These are phyloP conservation scores for Triticum timopheevii DNA, from an alignment of 176 grass and related monocot genomes.

Conservation along the genomic window DNA sequence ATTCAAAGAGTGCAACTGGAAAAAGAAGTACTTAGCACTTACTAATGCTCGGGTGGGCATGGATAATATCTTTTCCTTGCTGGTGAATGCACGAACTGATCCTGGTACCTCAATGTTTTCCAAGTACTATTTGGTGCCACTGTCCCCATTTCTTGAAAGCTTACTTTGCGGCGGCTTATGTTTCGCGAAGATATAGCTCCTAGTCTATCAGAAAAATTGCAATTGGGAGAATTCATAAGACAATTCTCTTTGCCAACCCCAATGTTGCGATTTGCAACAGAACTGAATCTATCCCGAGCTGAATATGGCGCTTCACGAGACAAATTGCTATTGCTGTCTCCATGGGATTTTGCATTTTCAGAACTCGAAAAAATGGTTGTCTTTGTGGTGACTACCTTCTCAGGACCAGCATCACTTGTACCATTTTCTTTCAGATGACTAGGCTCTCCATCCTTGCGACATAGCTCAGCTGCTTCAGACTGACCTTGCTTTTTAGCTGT, in stretches of 20 bases:
- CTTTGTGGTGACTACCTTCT: slow-evolving; percentile 16
- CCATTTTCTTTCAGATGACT: neutral
- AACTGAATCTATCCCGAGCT: slow-evolving; percentile 15
- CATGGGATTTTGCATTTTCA: slow-evolving; percentile 13
- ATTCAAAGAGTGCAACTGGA: neutral
- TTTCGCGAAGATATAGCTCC: slow-evolving; percentile 31
- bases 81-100: slow-evolving; percentile 22
- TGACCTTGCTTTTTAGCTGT: slow-evolving; percentile 7
- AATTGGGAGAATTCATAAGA: slow-evolving; percentile 5
- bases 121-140: neutral
- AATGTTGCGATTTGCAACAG: slow-evolving; percentile 18
- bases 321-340: slow-evolving; percentile 1
- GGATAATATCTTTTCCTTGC: slow-evolving; percentile 28
- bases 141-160: neutral
- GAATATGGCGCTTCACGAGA: slow-evolving; percentile 18
- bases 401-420: neutral
- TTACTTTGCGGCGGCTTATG: slow-evolving; percentile 4
- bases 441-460: neutral
- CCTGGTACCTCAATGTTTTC: slow-evolving; percentile 18
- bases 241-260: slow-evolving; percentile 4
- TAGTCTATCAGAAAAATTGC: slow-evolving; percentile 9
- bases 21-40: slow-evolving; percentile 29
- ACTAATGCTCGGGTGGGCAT: slow-evolving; percentile 33
- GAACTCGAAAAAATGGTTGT: neutral
- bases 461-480: neutral